Base-by-base conservation (phyloP, 768 basidiomycete genomes). In the Lentinula raphanica region DNA sequence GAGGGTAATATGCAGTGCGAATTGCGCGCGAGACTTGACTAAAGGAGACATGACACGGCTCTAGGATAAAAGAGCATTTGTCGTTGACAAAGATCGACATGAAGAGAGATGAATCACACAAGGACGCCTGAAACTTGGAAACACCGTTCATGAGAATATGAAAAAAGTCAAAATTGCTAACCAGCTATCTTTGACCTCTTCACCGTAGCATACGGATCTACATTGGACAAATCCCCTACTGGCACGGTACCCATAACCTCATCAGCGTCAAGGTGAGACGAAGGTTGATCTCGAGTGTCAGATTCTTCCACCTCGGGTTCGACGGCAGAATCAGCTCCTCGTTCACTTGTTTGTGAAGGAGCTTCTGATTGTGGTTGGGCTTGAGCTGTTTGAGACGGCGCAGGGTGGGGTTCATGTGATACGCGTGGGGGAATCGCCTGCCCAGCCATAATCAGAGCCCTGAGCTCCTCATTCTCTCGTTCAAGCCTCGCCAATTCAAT, bases 401-500 rank as follows among this genome's bases (percentile, higher is more conserved):
- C n/a, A n/a, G 35, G n/a, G 12, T 25, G 35, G n/a, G 35, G 19
- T 39, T 21, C 25, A 19, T 36, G 19, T 23, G 51, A 17, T 36
- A 32, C 32, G 17, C 15, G 53, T 40, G 28, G 23, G 35, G 28
- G 69, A 45, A 25, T 50, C 15, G 66, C 65, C 7, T 75, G 71
- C 23, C 72, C 60, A 17, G 86, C 69, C 0, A 82, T 85, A 60
- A 92, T 69, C 76, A 98, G 74, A 58, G 84, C 78, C 64, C 88
- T 79, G 61, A 99, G 72, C 62, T 90, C 81, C 54, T 83, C 80
- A 67, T 99, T 98, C 76, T 99, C 96, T 63, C 79, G 83, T 72
- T 95, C 87, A 39, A 99, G 75, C 51, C 94, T 79, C 31, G 85
- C 82, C 2, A 99, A 83, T 73, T 99, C 96, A 66, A 86, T 87